Conservation (phyloP, 768 basidiomycete species). For the Mycena sanguinolenta region DNA sequence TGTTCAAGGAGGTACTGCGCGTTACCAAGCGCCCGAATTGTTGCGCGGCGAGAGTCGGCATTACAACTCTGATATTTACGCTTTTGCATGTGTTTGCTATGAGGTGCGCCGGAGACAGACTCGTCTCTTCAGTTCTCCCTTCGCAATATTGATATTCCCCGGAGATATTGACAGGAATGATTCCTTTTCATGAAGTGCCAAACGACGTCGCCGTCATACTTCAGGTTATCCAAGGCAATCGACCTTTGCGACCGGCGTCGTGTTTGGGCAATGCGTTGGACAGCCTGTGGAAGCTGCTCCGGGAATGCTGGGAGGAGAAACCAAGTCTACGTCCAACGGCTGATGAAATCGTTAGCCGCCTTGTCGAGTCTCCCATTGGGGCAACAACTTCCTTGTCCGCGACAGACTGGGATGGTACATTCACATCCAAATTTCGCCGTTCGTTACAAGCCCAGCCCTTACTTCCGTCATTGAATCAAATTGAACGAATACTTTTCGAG, state of each 20-base stretch:
- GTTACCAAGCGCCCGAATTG: slow-evolving; percentile 55
- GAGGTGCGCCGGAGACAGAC: slow-evolving; percentile 40
- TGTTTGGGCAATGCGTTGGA: slow-evolving; percentile 3
- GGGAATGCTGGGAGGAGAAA: slow-evolving; percentile 17
- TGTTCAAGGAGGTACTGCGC: slow-evolving; percentile 45
- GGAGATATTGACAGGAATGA: slow-evolving; percentile 25
- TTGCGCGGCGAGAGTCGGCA: slow-evolving; percentile 37
- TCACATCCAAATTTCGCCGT: slow-evolving; percentile 24
- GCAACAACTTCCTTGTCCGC: slow-evolving; percentile 20
- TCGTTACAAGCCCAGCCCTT: neutral
- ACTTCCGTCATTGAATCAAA: slow-evolving; percentile 9
- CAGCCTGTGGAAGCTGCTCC: slow-evolving; percentile 20
- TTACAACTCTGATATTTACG: slow-evolving; percentile 54
- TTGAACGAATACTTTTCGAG: slow-evolving; percentile 5
- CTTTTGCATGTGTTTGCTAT: slow-evolving; percentile 56
- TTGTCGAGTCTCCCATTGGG: neutral
- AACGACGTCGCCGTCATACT: slow-evolving; percentile 27
- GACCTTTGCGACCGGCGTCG: neutral
- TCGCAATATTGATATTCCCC: neutral
- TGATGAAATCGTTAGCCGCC: slow-evolving; percentile 6
- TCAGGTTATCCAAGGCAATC: neutral
- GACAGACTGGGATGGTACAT: slow-evolving; percentile 25
- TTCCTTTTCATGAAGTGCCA: slow-evolving; percentile 15
- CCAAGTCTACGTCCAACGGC: slow-evolving; percentile 9
- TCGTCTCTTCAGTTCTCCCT: neutral